Conservation (phyloP, 106 monocot genomes). For the Dendrobium nobile region DNA sequence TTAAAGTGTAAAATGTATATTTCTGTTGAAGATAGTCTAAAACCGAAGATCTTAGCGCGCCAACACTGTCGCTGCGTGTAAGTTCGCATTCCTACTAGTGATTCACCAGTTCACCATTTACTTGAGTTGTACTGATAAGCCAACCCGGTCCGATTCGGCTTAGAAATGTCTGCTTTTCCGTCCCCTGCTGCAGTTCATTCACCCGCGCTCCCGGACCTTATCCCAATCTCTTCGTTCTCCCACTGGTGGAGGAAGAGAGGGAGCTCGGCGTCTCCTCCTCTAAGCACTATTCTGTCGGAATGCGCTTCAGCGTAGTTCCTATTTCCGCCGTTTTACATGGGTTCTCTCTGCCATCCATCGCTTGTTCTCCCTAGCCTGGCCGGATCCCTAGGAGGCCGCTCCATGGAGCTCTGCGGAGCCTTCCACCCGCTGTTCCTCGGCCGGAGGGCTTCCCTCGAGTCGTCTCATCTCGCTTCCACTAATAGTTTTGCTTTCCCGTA, state of each 20-base stretch:
- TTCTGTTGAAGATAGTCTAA: no score
- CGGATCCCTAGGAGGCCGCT: background rate
- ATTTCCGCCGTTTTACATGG: slow-evolving; percentile 1
- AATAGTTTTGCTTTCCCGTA: slow-evolving; percentile 13
- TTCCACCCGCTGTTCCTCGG: slow-evolving; percentile 2
- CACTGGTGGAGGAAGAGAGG: background rate
- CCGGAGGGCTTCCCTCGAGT: background rate
- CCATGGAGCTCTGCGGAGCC: slow-evolving; percentile 17
- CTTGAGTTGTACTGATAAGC: no score
- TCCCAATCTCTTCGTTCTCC: background rate
- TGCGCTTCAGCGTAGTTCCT: background rate
- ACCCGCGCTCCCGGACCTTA: background rate
- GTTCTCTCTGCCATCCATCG: background rate
- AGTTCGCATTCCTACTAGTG: no score
- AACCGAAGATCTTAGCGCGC: no score
- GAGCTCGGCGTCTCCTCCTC: background rate
- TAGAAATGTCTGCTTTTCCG: no score
- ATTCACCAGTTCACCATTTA: no score
- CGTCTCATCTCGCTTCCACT: background rate
- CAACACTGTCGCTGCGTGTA: no score
- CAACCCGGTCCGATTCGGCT: no score
- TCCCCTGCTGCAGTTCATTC: no score
- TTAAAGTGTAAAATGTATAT: no score
- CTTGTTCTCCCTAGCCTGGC: background rate
- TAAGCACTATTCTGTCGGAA: background rate